Evolutionary conservation across 78 protist genomes (phyloP).

Genomic region (Speleostelium caveatum): DNA sequence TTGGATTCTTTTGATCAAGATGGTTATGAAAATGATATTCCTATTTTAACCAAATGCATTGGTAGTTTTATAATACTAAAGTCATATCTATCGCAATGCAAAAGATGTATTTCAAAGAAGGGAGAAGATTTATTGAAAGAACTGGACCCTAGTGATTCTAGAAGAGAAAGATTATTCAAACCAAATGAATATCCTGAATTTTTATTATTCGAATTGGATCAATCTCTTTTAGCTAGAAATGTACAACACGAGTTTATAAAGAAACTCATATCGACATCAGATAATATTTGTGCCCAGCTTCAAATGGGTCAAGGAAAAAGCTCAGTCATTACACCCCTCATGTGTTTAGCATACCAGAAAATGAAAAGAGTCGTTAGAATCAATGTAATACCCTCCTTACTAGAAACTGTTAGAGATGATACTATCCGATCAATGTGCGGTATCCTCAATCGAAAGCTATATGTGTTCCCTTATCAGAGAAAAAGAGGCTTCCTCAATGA

Average conservation of each 20-base stretch:
- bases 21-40: background rate
- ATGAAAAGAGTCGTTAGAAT: background rate
- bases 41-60: background rate
- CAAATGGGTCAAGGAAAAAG: conserved; percentile 29
- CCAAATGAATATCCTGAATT: background rate
- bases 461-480: conserved; percentile 14
- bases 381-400: background rate
- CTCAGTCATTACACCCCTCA: conserved; percentile 2
- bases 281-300: background rate
- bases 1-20: background rate
- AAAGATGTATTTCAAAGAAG: background rate
- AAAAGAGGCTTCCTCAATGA: background rate
- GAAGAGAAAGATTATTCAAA: background rate
- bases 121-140: background rate
- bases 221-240: background rate
- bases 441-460: conserved; percentile 7
- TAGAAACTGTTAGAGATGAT: background rate
- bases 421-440: background rate
- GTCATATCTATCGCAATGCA: background rate
- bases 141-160: background rate
- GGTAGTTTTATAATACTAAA: background rate
- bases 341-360: conserved; percentile 1
- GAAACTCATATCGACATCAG: background rate
- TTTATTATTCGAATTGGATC: conserved; percentile 7
- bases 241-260: background rate